Conservation (phyloP, 441 rosid genomes). For the Breynia disticha region DNA sequence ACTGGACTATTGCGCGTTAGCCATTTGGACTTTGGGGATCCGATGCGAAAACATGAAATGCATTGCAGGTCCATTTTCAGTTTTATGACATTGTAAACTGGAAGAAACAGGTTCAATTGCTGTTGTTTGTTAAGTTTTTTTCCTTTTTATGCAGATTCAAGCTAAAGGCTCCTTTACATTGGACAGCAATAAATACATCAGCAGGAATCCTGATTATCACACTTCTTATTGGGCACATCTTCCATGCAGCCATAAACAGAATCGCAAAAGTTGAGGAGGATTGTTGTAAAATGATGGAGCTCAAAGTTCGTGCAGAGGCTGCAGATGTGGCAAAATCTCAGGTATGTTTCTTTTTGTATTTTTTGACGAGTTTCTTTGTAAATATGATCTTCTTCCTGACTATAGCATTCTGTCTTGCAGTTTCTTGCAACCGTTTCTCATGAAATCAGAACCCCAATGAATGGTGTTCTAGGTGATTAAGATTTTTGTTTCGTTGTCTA, state of each 20-base stretch:
- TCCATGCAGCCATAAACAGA: slow-evolving; percentile 61
- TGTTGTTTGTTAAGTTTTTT: slow-evolving; percentile 14
- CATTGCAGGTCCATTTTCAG: slow-evolving; percentile 68
- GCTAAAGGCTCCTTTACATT: slow-evolving; percentile 67
- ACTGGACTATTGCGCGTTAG: slow-evolving; percentile 55
- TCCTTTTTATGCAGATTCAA: slow-evolving; percentile 50
- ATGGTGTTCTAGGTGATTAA: slow-evolving; percentile 80
- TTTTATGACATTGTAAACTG: slow-evolving; percentile 3
- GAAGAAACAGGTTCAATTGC: slow-evolving; percentile 10
- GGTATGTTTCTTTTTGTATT: slow-evolving; percentile 29
- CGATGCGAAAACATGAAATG: slow-evolving; percentile 84
- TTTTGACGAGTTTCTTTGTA: background rate
- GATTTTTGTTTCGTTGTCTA: slow-evolving; percentile 7
- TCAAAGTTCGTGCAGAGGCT: slow-evolving; percentile 92
- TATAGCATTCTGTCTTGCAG: slow-evolving; percentile 37
- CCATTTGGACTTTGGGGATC: slow-evolving; percentile 90
- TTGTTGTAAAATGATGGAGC: slow-evolving; percentile 58
- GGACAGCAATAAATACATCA: slow-evolving; percentile 69
- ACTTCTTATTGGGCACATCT: slow-evolving; percentile 71
- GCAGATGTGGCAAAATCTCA: slow-evolving; percentile 98
- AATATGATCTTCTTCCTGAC: background rate
- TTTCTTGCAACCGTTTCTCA: slow-evolving; percentile 97
- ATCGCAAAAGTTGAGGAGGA: slow-evolving; percentile 76
- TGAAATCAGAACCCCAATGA: slow-evolving; percentile 97
- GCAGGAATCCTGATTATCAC: slow-evolving; percentile 52